These are phyloP conservation scores for Tuber aestivum DNA, from an alignment of 495 filamentous ascomycete species.

Conservation along the genomic window DNA sequence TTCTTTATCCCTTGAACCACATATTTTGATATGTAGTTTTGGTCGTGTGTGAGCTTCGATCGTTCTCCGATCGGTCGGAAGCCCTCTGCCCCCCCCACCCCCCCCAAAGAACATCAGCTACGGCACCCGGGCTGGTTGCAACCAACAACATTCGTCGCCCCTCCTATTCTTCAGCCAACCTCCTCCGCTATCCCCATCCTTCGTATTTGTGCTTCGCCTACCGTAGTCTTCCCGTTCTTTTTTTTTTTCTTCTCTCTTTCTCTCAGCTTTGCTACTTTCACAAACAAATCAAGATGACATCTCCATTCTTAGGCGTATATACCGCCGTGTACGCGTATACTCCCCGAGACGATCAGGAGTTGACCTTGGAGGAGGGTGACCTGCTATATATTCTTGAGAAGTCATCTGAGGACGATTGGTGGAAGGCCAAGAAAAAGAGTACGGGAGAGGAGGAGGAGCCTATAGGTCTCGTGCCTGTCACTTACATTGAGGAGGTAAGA, in stretches of 20 bases:
- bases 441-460: slow-evolving; percentile 87
- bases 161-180: slow-evolving; percentile 16
- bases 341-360: slow-evolving; percentile 81
- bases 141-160: slow-evolving; percentile 36
- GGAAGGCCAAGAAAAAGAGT: slow-evolving; percentile 97
- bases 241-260: slow-evolving; percentile 10
- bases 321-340: slow-evolving; percentile 89
- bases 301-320: slow-evolving; percentile 77
- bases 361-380: slow-evolving; percentile 82
- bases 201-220: slow-evolving; percentile 15
- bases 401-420: slow-evolving; percentile 87
- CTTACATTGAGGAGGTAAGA: slow-evolving; percentile 93
- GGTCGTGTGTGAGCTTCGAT: not conserved
- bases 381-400: slow-evolving; percentile 88
- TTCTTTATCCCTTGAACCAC: not conserved
- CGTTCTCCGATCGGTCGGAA: not conserved
- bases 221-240: no score
- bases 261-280: slow-evolving; percentile 12
- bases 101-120: slow-evolving; percentile 36
- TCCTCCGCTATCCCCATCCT: slow-evolving; percentile 9
- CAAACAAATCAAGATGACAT: slow-evolving; percentile 31
- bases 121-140: slow-evolving; percentile 18
- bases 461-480: slow-evolving; percentile 84
- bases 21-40: not conserved
- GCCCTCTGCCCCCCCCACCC: not conserved